A percentile compares a stretch with the other conserved stretches of the same genome.
These are phyloP conservation scores for Chaetomium strumarium DNA, from an alignment of 2,329 filamentous ascomycete species.

Conservation along the genomic window DNA sequence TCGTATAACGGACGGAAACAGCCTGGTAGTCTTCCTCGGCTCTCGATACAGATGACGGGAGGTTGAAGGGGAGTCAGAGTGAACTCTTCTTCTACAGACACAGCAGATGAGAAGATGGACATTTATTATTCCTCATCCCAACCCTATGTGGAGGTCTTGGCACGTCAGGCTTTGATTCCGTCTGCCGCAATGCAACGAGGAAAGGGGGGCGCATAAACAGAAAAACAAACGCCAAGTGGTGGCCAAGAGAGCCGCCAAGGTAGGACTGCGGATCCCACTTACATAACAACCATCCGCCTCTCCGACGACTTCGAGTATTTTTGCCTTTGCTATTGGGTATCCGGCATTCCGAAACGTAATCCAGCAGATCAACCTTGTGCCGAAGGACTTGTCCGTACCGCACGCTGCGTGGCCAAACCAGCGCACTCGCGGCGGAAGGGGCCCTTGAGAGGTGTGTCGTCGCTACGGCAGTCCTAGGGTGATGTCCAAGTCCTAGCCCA, in stretches of 20 bases:
- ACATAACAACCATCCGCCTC: constrained; percentile 9
- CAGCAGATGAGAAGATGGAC: too few relatives aligned
- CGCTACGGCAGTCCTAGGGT: not conserved
- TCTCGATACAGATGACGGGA: too few relatives aligned
- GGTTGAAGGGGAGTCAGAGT: too few relatives aligned
- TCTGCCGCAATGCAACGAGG: not conserved
- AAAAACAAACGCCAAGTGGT: constrained; percentile 10
- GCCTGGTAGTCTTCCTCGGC: too few relatives aligned
- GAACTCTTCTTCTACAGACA: too few relatives aligned
- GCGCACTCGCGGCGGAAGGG: not conserved
- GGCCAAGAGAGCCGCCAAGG: constrained; percentile 1
- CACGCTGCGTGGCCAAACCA: not conserved
- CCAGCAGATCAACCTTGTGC: not conserved
- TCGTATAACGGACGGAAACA: too few relatives aligned
- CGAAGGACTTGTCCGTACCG: not conserved
- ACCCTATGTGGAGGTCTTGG: not conserved
- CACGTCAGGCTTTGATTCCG: not conserved
- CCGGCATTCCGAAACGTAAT: constrained; percentile 11
- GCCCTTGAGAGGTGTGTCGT: not conserved
- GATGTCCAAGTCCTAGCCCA: too few relatives aligned
- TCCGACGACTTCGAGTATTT: not conserved
- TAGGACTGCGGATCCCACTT: constrained; percentile 10
- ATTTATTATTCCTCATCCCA: not conserved
- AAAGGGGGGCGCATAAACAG: not conserved
- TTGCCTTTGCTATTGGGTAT: constrained; percentile 7